Conservation (phyloP, 2,329 filamentous ascomycete species). For the Fusarium concolor region DNA sequence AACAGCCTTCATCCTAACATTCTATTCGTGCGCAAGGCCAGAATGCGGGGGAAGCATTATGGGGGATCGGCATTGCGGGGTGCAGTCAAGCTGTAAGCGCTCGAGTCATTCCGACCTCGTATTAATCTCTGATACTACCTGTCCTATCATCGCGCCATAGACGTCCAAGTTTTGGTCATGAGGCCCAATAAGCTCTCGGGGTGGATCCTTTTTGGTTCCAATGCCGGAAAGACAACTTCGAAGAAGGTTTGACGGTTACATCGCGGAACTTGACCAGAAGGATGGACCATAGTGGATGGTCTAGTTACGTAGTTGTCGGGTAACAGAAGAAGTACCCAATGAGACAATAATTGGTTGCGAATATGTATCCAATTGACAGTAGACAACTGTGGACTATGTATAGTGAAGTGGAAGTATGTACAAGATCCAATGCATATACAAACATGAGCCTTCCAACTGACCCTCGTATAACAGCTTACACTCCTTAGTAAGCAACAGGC, state of each 20-base stretch:
- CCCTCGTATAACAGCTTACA: rapidly evolving
- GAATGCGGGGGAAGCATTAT: background rate
- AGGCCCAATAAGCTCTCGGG: background rate
- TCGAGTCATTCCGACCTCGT: constrained; percentile 17
- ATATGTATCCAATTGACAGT: background rate
- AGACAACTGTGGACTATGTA: background rate
- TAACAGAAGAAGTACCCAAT: too few relatives aligned
- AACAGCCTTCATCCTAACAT: background rate
- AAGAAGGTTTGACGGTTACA: background rate
- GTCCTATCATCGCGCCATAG: background rate
- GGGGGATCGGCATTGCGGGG: constrained; percentile 30
- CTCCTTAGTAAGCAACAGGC: constrained; percentile 47
- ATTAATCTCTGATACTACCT: constrained; percentile 2
- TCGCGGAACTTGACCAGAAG: too few relatives aligned
- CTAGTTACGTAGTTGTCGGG: too few relatives aligned
- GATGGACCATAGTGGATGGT: too few relatives aligned
- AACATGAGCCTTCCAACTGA: background rate
- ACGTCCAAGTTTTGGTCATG: background rate
- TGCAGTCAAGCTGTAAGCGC: constrained; percentile 8
- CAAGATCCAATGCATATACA: constrained; percentile 13
- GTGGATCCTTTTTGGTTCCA: background rate
- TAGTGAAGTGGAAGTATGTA: constrained; percentile 10
- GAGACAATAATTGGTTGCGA: too few relatives aligned
- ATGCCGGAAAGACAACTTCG: background rate
- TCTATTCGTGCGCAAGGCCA: constrained; percentile 28